Evolutionary conservation across 306 rosid genomes (phyloP), one percentile per base, ranked within the genome.

Genomic region (Styphnolobium japonicum): DNA sequence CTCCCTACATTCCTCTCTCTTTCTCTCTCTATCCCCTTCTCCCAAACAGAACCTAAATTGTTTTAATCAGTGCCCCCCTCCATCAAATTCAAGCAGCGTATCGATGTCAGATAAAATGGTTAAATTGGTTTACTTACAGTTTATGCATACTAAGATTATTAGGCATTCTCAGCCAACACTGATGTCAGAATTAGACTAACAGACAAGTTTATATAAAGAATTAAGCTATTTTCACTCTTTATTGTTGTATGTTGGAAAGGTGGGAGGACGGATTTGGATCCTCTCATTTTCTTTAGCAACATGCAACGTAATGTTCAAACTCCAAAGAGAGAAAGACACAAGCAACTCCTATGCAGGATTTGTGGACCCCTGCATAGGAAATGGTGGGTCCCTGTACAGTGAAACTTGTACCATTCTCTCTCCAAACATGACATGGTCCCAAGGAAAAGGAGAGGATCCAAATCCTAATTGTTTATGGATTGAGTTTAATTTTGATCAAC

Each of bases 21-120:
- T 18, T 51, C 81, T n/a, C 40, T 27, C 58, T 58, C 27, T 31
- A 75, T 21, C 10, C 10, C 71, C 10, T 19, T 52, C 75, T 39
- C 11, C 42, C 58, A 80, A 73, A 65, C 21, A 66, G 64, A 65
- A 74, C 16, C 55, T 45, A 43, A 29, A n/a, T 60, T 73, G 78
- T n/a, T 51, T 57, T 19, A 34, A 43, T 23, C 55, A 58, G 25
- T n/a, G 58, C 34, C 5, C 72, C 72, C 56, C 33, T 45, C 60
- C 52, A 56, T 70, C 75, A 71, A 63, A 42, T 36, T 77, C 33
- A 23, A 65, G 51, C 40, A 39, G 43, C 76, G 48, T 39, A 49
- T 10, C 11, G 22, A 23, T 4, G 11, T 14, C 51, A 62, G 40
- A 64, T 29, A 37, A 73, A 53, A 73, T 15, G 12, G 39, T 62